phyloP scores from a whole-genome alignment of 371 early-diverging fungal species.

The Apophysomyces ossiformis region DNA sequence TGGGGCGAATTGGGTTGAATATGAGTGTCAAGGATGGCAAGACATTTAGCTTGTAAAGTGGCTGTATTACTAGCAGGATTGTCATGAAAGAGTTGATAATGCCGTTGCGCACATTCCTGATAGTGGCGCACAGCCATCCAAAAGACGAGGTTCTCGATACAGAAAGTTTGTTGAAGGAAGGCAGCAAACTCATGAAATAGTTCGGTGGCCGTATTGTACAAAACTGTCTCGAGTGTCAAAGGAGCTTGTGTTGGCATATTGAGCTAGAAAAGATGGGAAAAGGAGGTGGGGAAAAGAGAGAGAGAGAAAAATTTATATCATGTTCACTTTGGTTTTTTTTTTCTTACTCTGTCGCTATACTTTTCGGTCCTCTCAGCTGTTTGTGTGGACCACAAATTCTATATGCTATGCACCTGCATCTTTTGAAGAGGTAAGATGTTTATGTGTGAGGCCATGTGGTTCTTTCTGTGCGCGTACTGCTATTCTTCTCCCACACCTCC shows the following conservation, averaged over 20 bases:
- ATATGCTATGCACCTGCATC: background rate
- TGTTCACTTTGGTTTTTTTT: background rate
- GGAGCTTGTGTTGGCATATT: background rate
- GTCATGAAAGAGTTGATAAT: slow-evolving; percentile 10
- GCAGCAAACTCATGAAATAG: slow-evolving; percentile 42
- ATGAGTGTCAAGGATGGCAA: slow-evolving; percentile 33
- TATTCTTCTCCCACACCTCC: background rate
- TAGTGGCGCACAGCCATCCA: slow-evolving; percentile 50
- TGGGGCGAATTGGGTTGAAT: slow-evolving; percentile 50
- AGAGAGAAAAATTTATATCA: background rate
- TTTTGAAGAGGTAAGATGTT: slow-evolving; percentile 2
- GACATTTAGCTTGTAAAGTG: slow-evolving; percentile 19
- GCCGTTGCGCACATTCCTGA: slow-evolving; percentile 8
- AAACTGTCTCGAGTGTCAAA: slow-evolving; percentile 37
- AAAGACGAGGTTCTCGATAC: slow-evolving; percentile 49
- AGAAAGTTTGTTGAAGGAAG: slow-evolving; percentile 44
- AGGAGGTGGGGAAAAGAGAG: background rate
- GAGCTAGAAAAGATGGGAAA: slow-evolving; percentile 1
- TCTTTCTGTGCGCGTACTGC: background rate
- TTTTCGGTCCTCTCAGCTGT: too few relatives aligned
- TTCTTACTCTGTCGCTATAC: too few relatives aligned
- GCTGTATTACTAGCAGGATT: too few relatives aligned
- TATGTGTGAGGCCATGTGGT: slow-evolving; percentile 5
- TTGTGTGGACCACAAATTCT: too few relatives aligned
- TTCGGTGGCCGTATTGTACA: slow-evolving; percentile 32